Evolutionary conservation across 345 rosid genomes (phyloP).

Genomic region (Sonneratia alba): DNA sequence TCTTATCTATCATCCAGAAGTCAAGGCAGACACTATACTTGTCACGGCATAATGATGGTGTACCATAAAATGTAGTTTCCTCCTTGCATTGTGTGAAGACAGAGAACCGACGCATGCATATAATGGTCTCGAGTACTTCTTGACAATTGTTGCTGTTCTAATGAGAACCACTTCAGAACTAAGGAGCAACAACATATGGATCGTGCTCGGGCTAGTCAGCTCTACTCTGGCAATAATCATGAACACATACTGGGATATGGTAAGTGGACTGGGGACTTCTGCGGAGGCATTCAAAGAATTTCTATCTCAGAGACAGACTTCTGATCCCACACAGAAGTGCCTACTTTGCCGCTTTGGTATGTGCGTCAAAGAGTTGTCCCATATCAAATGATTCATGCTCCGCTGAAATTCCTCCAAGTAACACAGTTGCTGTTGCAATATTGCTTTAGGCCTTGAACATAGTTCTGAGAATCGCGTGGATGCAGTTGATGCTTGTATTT

Average conservation of each 20-base stretch:
- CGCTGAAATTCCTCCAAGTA: background rate
- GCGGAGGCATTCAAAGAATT: slow-evolving; percentile 47
- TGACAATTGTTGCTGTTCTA: slow-evolving; percentile 54
- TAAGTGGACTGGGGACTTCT: slow-evolving; percentile 67
- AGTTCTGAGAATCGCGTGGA: slow-evolving; percentile 52
- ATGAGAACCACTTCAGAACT: slow-evolving; percentile 49
- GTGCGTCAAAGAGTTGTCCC: background rate
- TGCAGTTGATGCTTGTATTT: slow-evolving; percentile 54
- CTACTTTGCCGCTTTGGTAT: slow-evolving; percentile 63
- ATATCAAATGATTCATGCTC: background rate
- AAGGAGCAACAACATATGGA: slow-evolving; percentile 45
- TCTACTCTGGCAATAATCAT: slow-evolving; percentile 37
- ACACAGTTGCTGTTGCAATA: slow-evolving; percentile 5
- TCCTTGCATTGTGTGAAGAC: slow-evolving; percentile 52
- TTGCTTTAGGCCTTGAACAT: slow-evolving; percentile 37
- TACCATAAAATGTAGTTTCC: slow-evolving; percentile 35
- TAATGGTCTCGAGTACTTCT: slow-evolving; percentile 52
- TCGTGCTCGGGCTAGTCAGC: slow-evolving; percentile 51
- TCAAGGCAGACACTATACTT: too few relatives aligned
- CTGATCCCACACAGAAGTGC: slow-evolving; percentile 52
- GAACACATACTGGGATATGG: slow-evolving; percentile 66
- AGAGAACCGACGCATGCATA: slow-evolving; percentile 41
- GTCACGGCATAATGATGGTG: too few relatives aligned
- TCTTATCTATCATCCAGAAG: background rate
- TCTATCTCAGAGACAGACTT: slow-evolving; percentile 50